phyloP scores from a whole-genome alignment of 108 stramenopile genomes.

The Cyclotella sp. region DNA sequence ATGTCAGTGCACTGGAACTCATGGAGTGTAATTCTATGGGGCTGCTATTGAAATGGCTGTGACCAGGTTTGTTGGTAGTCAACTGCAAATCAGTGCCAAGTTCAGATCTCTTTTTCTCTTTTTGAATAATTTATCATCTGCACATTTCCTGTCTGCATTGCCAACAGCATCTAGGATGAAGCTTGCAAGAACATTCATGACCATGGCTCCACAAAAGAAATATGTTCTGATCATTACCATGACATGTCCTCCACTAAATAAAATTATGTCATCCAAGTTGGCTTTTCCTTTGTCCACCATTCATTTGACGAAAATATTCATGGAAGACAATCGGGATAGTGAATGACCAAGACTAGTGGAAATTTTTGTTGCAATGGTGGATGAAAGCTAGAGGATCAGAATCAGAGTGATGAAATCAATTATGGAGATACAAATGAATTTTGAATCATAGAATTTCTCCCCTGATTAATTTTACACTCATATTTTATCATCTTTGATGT shows the following conservation, averaged over 20 bases:
- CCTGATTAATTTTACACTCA: constrained; percentile 47
- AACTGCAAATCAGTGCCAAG: not conserved
- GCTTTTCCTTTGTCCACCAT: constrained; percentile 52
- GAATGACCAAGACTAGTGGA: constrained; percentile 43
- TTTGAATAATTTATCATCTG: constrained; percentile 10
- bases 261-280: constrained; percentile 61
- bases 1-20: not conserved
- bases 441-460: not conserved
- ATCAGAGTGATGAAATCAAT: not conserved
- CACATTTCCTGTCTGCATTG: constrained; percentile 26
- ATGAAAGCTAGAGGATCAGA: not conserved
- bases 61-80: not conserved
- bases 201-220: constrained; percentile 80
- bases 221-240: constrained; percentile 81
- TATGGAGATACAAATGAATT: not conserved
- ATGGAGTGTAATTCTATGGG: not conserved
- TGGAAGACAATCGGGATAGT: constrained; percentile 54
- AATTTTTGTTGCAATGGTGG: not conserved
- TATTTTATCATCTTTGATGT: constrained; percentile 45
- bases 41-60: not conserved
- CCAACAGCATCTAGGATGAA: constrained; percentile 73
- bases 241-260: constrained; percentile 77
- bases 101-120: constrained; percentile 22
- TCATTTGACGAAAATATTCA: constrained; percentile 62
- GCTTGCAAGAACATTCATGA: constrained; percentile 76